phyloP scores from a whole-genome alignment of 2,329 filamentous ascomycete species.

The Beauveria bassiana region DNA sequence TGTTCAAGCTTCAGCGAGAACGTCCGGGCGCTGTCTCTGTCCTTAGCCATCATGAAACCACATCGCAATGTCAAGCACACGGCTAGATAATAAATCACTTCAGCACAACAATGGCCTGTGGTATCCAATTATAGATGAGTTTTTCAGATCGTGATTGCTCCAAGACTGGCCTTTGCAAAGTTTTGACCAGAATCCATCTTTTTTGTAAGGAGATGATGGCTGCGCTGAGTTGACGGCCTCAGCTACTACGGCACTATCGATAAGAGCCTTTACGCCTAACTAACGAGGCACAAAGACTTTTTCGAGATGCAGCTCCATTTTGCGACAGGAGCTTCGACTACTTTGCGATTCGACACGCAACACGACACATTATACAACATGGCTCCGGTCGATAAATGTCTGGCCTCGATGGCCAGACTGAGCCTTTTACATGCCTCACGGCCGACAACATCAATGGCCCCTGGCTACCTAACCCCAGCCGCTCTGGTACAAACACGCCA shows the following conservation, averaged over 20 bases:
- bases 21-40: too few relatives aligned
- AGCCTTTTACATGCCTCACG: slow-evolving; percentile 35
- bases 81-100: too few relatives aligned
- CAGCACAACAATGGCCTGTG: too few relatives aligned
- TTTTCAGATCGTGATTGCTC: too few relatives aligned
- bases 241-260: background rate
- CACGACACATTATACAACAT: slow-evolving; percentile 25
- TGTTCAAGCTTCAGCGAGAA: too few relatives aligned
- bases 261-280: slow-evolving; percentile 18
- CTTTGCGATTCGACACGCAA: background rate
- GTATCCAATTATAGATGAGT: too few relatives aligned
- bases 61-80: too few relatives aligned
- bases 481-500: slow-evolving; percentile 35
- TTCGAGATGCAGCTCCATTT: slow-evolving; percentile 7
- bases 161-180: too few relatives aligned
- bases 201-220: too few relatives aligned
- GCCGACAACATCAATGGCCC: slow-evolving; percentile 36
- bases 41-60: too few relatives aligned
- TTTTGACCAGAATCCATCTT: too few relatives aligned
- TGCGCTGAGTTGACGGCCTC: background rate
- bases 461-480: slow-evolving; percentile 41
- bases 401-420: slow-evolving; percentile 47
- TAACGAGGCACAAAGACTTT: slow-evolving; percentile 17
- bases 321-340: slow-evolving; percentile 11
- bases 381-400: slow-evolving; percentile 44